Evolutionary conservation across 192 early-diverging fungal species (phyloP), one percentile per base, ranked within the genome.

Genomic region (Spinellus fusiger): DNA sequence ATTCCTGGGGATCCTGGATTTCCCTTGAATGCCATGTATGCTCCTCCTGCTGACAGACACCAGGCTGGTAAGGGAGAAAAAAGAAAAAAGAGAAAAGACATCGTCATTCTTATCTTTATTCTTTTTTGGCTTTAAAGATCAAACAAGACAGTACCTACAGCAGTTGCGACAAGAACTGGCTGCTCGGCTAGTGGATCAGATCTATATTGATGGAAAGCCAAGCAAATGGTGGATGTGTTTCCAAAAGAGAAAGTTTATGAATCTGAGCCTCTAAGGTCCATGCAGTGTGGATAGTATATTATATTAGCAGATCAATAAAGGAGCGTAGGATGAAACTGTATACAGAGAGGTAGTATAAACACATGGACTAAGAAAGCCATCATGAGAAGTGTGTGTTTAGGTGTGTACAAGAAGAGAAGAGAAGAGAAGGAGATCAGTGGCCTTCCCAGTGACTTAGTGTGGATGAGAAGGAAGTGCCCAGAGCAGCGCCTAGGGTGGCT

Each of bases 221-320:
- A 92, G 89, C 82, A 99, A 99, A 72, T 99, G 95, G 95, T 99
- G 97, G 97, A 81, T 99, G 83, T 89, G 90, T 70, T 99, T 99
- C 82, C 86, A 93, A 68, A 99, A 97, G 85, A 84, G 94, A 65
- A 94, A 96, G 79, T 99, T 99, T 69, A 99, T 99, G 95, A 87
- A 87, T 68, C 84, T 94, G 77, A 73, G 81, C 27, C 77, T 92
- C 61, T 80, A 80, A 61, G 20, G 20, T n/a, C 28, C 52, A 5
- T 37, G 28, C 13, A 10, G 28, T 49, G 23, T 22, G 10, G 25
- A 33, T 44, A 47, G 37, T 46, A 38, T 58, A 44, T 44, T 58
- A 28, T 38, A 44, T 52, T 37, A 37, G 5, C 13, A 37, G 5
- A 37, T 37, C 7, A 9, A 37, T 37, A 37, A n/a, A n/a, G n/a